Conservation (phyloP, 306 rosid genomes). For the Neltuma alba region DNA sequence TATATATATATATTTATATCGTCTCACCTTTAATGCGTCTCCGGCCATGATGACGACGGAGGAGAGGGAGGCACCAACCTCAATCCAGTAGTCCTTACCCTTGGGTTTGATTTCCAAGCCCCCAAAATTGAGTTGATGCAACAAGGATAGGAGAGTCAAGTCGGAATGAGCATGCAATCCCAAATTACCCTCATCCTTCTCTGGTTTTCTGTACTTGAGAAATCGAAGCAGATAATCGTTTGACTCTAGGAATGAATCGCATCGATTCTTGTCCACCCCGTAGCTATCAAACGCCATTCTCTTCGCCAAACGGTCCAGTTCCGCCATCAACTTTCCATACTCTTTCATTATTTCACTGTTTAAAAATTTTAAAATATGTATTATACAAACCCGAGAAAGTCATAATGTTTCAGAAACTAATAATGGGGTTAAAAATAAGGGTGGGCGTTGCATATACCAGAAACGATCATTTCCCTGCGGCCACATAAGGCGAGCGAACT, state of each 20-base stretch:
- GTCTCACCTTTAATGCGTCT: slow-evolving; percentile 38
- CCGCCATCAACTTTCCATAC: slow-evolving; percentile 36
- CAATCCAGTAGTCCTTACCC: slow-evolving; percentile 36
- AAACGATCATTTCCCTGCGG: slow-evolving; percentile 36
- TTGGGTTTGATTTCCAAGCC: slow-evolving; percentile 45
- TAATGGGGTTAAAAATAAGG: background rate
- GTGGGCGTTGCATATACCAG: slow-evolving; percentile 21
- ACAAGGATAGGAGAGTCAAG: slow-evolving; percentile 21
- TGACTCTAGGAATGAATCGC: slow-evolving; percentile 29
- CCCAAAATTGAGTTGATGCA: slow-evolving; percentile 43
- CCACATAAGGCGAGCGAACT: slow-evolving; percentile 44
- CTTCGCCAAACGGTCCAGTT: slow-evolving; percentile 29
- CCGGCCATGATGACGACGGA: slow-evolving; percentile 47
- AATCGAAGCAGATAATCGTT: slow-evolving; percentile 40
- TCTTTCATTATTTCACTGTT: slow-evolving; percentile 31
- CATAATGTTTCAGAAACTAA: background rate
- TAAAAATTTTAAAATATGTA: background rate
- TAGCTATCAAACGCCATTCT: slow-evolving; percentile 54
- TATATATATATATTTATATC: background rate
- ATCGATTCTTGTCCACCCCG: slow-evolving; percentile 35
- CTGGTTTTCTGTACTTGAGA: slow-evolving; percentile 31
- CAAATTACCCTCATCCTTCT: slow-evolving; percentile 26
- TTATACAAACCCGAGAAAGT: background rate
- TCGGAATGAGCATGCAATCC: slow-evolving; percentile 45
- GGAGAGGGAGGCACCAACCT: slow-evolving; percentile 31